Conservation (phyloP, 108 stramenopile species). For the Pseudonitzschia multistriata region DNA sequence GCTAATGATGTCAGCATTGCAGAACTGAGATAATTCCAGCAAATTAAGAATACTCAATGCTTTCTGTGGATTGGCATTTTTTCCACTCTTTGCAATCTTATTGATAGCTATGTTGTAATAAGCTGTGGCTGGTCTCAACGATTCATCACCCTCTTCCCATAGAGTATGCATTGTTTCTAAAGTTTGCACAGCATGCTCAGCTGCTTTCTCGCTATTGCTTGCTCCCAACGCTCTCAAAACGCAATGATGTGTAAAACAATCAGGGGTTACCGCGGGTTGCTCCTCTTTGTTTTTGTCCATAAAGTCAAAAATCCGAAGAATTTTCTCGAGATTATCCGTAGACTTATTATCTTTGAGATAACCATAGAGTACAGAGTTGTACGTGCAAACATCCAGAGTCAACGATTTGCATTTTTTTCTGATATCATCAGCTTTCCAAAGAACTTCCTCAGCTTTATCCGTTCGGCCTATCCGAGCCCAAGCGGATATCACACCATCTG, state of each 20-base stretch:
- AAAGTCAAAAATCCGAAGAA: slow-evolving; percentile 26
- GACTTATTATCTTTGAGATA: slow-evolving; percentile 22
- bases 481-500: slow-evolving; percentile 44
- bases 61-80: slow-evolving; percentile 15
- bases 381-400: slow-evolving; percentile 48
- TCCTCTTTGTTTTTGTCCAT: slow-evolving; percentile 39
- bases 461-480: slow-evolving; percentile 32
- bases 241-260: slow-evolving; percentile 41
- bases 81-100: slow-evolving; percentile 39
- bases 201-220: slow-evolving; percentile 22
- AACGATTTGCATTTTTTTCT: slow-evolving; percentile 20
- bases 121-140: slow-evolving; percentile 20
- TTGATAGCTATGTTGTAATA: slow-evolving; percentile 49
- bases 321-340: slow-evolving; percentile 14
- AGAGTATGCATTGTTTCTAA: slow-evolving; percentile 30
- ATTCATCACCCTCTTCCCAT: slow-evolving; percentile 25
- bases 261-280: slow-evolving; percentile 35
- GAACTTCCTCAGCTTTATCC: slow-evolving; percentile 34
- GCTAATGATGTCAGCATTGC: slow-evolving; percentile 44
- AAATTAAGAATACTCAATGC: slow-evolving; percentile 23
- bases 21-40: slow-evolving; percentile 28
- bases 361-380: slow-evolving; percentile 64
- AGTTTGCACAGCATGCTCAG: slow-evolving; percentile 22
- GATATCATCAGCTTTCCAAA: slow-evolving; percentile 27
- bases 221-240: slow-evolving; percentile 41